Percentiles rank a stretch among this genome's conserved stretches.
Evolutionary conservation across 1,139 yeast genomes (phyloP).

Genomic region (Geotrichum aggregatum): DNA sequence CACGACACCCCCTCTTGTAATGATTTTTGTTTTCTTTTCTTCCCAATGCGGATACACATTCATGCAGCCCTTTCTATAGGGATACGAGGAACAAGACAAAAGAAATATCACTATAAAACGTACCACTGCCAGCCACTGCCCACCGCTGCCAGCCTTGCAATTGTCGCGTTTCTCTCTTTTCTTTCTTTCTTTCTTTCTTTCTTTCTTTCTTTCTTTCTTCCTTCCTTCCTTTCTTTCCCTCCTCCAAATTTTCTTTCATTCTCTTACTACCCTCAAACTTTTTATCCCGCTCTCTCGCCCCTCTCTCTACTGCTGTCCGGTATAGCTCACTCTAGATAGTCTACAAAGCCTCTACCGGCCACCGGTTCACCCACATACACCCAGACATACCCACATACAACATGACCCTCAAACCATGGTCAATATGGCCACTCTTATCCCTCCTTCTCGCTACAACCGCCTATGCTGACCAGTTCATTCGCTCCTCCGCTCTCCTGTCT

Average conservation of each 20-base stretch:
- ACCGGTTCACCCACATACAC: too few species aligned
- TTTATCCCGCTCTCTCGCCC: background rate
- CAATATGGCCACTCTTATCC: slow-evolving; percentile 14
- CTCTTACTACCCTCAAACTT: background rate
- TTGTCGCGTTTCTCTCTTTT: too few species aligned
- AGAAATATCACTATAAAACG: too few species aligned
- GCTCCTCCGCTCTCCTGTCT: slow-evolving; percentile 72
- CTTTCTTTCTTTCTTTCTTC: background rate
- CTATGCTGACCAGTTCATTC: slow-evolving; percentile 40
- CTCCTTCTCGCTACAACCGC: slow-evolving; percentile 26
- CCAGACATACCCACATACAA: too few species aligned
- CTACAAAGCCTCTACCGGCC: too few species aligned
- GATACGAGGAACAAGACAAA: too few species aligned
- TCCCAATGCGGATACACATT: background rate
- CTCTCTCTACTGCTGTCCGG: too few species aligned
- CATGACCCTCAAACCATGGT: background rate
- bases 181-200: too few species aligned
- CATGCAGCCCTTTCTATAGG: background rate
- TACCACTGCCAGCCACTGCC: too few species aligned
- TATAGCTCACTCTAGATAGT: too few species aligned
- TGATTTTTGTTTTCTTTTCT: background rate
- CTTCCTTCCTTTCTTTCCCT: background rate
- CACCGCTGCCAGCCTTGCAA: too few species aligned
- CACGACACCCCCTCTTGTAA: background rate
- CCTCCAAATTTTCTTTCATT: background rate